Evolutionary conservation across 768 basidiomycete genomes (phyloP).

Genomic region (Roridomyces roridus): DNA sequence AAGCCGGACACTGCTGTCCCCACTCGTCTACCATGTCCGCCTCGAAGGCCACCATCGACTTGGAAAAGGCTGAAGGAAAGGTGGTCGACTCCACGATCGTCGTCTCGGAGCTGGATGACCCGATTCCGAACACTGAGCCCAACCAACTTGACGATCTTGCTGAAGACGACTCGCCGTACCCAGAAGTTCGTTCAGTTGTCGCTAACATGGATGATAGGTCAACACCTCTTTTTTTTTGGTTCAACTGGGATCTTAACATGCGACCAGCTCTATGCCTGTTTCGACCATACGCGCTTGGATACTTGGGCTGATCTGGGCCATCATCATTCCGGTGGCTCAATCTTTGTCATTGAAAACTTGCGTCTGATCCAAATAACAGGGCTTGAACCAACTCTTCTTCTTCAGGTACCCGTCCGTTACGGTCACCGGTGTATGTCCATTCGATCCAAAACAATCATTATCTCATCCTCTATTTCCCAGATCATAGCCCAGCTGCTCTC

Average conservation of each 20-base stretch:
- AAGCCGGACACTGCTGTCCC: background rate
- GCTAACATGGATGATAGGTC: slow-evolving; percentile 59
- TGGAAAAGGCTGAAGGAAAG: slow-evolving; percentile 12
- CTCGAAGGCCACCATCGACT: slow-evolving; percentile 20
- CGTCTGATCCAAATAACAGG: slow-evolving; percentile 20
- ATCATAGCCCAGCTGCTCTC: slow-evolving; percentile 76
- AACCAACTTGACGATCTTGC: slow-evolving; percentile 27
- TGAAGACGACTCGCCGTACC: slow-evolving; percentile 61
- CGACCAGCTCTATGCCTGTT: slow-evolving; percentile 39
- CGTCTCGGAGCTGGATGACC: slow-evolving; percentile 36
- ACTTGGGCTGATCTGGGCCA: slow-evolving; percentile 60
- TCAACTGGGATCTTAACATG: too few relatives aligned
- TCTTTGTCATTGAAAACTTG: background rate
- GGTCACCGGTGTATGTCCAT: slow-evolving; percentile 40
- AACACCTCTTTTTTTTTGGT: too few relatives aligned
- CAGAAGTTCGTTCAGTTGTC: slow-evolving; percentile 61
- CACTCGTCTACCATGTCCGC: slow-evolving; percentile 16
- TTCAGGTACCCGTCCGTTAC: slow-evolving; percentile 60
- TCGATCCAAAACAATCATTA: background rate
- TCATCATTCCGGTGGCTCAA: slow-evolving; percentile 41
- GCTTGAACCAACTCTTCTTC: slow-evolving; percentile 62
- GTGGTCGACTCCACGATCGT: slow-evolving; percentile 18
- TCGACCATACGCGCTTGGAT: slow-evolving; percentile 58
- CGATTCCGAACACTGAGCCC: slow-evolving; percentile 37
- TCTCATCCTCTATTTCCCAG: slow-evolving; percentile 27